Conservation (phyloP, 1,139 yeast species). For the Pichia norvegensis region DNA sequence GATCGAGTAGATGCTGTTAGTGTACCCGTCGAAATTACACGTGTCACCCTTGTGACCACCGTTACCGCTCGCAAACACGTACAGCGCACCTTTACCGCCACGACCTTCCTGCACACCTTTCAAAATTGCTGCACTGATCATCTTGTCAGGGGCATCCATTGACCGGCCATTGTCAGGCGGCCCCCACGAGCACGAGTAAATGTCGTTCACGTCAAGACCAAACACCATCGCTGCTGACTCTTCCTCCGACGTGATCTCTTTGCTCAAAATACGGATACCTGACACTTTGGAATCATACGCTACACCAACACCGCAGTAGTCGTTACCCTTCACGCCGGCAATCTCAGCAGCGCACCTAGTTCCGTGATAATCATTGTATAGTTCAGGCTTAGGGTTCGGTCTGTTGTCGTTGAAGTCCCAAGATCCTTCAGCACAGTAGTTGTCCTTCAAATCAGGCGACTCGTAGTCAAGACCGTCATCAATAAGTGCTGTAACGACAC, state of each 20-base stretch:
- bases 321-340: conserved; percentile 77
- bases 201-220: conserved; percentile 75
- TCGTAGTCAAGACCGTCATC: conserved; percentile 93
- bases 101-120: conserved; percentile 87
- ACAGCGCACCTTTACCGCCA: conserved; percentile 71
- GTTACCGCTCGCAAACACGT: conserved; percentile 95
- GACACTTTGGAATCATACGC: conserved; percentile 82
- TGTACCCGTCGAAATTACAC: conserved; percentile 96
- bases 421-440: conserved; percentile 67
- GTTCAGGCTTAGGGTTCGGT: conserved; percentile 69
- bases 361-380: conserved; percentile 88
- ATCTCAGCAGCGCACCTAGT: conserved; percentile 98
- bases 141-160: conserved; percentile 71
- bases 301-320: conserved; percentile 89
- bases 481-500: conserved; percentile 76
- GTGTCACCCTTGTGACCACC: conserved; percentile 81
- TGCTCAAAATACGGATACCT: conserved; percentile 85
- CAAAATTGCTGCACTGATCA: conserved; percentile 75
- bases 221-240: conserved; percentile 86
- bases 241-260: conserved; percentile 69
- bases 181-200: conserved; percentile 98
- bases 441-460: conserved; percentile 60
- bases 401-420: conserved; percentile 87
- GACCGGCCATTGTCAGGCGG: conserved; percentile 90
- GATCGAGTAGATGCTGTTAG: conserved; percentile 89